Evolutionary conservation across 805 yeast species (phyloP).

Genomic region (Kodamaea sagamina): DNA sequence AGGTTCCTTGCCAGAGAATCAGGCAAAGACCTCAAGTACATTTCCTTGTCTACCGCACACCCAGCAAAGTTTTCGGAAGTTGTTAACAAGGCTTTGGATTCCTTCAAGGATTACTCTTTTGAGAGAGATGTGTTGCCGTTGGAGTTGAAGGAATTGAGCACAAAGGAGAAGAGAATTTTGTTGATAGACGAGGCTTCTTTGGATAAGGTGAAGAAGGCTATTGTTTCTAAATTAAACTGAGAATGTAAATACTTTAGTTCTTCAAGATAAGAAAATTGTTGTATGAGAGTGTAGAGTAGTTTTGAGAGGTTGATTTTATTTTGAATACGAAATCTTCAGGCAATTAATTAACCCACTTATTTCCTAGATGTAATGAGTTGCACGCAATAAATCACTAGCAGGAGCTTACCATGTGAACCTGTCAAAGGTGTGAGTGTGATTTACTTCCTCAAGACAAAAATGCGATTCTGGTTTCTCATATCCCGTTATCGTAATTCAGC

Average conservation of each 20-base stretch:
- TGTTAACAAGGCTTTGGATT: conserved; percentile 74
- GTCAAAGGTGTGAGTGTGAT: no score
- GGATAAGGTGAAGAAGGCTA: conserved; percentile 71
- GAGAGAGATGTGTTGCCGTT: conserved; percentile 87
- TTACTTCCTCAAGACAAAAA: no score
- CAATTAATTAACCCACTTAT: no score
- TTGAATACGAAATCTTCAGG: no score
- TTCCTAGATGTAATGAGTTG: no score
- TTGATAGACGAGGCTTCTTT: conserved; percentile 71
- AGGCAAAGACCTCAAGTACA: conserved; percentile 39
- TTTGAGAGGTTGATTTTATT: no score
- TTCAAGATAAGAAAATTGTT: no score
- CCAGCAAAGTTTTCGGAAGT: conserved; percentile 99
- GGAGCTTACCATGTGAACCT: no score
- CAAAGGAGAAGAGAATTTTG: conserved; percentile 72
- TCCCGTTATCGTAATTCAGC: no score
- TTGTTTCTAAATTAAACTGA: conserved; percentile 63
- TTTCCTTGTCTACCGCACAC: conserved; percentile 94
- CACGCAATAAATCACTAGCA: no score
- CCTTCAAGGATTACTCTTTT: conserved; percentile 74
- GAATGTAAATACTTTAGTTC: not conserved
- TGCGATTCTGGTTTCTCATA: no score
- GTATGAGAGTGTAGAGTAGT: no score
- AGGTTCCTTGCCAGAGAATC: conserved; percentile 53
- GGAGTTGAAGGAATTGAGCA: conserved; percentile 72